A percentile compares a stretch with the other conserved stretches of the same genome.
Evolutionary conservation across 1,284 basidiomycete species (phyloP).

Genomic region (Earliella scabrosa): DNA sequence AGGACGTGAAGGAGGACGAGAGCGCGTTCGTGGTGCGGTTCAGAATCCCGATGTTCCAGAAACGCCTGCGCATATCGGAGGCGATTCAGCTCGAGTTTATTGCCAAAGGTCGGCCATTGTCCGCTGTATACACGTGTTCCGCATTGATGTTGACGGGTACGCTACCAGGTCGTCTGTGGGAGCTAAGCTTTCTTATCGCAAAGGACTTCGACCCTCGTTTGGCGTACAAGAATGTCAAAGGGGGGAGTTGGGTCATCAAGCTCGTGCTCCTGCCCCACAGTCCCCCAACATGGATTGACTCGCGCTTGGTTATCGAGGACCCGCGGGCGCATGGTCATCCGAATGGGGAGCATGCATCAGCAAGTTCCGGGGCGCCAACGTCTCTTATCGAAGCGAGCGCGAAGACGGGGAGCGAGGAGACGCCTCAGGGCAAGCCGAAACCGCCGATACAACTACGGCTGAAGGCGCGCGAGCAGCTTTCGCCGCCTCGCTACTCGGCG

Average conservation of each 20-base stretch:
- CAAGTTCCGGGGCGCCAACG: background rate
- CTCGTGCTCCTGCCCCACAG: conserved; percentile 61
- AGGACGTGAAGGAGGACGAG: conserved; percentile 47
- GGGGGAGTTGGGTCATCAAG: conserved; percentile 59
- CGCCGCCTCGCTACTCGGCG: conserved; percentile 18
- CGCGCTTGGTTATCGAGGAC: conserved; percentile 56
- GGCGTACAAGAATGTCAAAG: conserved; percentile 20
- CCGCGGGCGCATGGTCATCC: conserved; percentile 23
- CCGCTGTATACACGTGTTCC: no score
- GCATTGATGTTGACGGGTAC: background rate
- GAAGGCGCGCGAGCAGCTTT: conserved; percentile 37
- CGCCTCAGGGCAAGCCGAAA: no score
- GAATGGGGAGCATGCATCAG: background rate
- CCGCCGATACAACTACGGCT: conserved; percentile 48
- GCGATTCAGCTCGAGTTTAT: no score
- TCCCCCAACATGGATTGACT: conserved; percentile 62
- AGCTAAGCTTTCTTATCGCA: background rate
- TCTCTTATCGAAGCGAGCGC: no score
- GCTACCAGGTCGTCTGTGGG: background rate
- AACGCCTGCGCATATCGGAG: no score
- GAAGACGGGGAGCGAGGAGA: no score
- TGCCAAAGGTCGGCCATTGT: no score
- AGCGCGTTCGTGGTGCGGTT: conserved; percentile 59
- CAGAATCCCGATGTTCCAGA: no score
- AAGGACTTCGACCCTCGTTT: conserved; percentile 15